Conservation (phyloP, 2,329 filamentous ascomycete genomes). For the Mycosphaerella sp. region DNA sequence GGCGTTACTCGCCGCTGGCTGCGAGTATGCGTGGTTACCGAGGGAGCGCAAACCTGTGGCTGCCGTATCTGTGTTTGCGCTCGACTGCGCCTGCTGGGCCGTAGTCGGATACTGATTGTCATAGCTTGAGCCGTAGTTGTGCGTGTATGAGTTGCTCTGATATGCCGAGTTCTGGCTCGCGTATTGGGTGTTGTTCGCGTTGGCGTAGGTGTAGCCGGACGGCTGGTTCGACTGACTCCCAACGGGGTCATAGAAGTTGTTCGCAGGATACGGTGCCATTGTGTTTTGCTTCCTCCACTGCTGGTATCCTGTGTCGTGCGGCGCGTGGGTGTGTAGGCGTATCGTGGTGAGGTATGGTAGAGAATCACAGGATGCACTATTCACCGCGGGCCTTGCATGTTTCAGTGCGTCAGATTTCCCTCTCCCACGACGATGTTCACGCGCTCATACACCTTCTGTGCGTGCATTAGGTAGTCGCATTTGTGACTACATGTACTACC, state of each 20-base stretch:
- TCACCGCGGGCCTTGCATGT: background rate
- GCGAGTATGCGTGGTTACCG: slow-evolving; percentile 21
- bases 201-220: slow-evolving; percentile 8
- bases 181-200: slow-evolving; percentile 14
- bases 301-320: background rate
- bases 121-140: slow-evolving; percentile 18
- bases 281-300: background rate
- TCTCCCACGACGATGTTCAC: background rate
- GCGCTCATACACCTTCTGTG: background rate
- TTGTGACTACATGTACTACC: background rate
- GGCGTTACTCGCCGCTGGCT: slow-evolving; percentile 13
- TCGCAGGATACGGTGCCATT: slow-evolving; percentile 30
- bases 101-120: slow-evolving; percentile 21
- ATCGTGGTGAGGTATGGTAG: slow-evolving; percentile 1
- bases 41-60: slow-evolving; percentile 26
- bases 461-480: background rate
- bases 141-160: slow-evolving; percentile 11
- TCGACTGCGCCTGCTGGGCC: slow-evolving; percentile 14
- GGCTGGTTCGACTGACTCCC: slow-evolving; percentile 27
- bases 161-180: slow-evolving; percentile 16
- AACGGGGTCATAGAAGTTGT: slow-evolving; percentile 31
- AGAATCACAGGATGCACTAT: background rate
- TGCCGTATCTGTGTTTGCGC: slow-evolving; percentile 16
- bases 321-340: slow-evolving; percentile 1
- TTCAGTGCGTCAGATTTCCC: background rate